phyloP scores from a whole-genome alignment of 2,329 filamentous ascomycete genomes.

The Proliferodiscus dingleyae region DNA sequence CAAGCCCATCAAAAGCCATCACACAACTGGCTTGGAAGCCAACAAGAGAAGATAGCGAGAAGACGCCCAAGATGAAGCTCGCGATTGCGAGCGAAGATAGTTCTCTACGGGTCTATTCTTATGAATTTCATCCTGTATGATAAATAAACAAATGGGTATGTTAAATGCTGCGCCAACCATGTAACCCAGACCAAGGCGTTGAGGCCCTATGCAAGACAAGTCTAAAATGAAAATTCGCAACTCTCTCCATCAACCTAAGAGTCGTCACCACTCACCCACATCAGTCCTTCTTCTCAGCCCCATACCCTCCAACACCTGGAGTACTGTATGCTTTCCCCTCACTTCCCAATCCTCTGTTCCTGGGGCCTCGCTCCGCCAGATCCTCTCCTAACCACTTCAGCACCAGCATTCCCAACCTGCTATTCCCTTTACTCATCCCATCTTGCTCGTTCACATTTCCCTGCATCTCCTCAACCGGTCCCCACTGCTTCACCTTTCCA shows the following conservation, averaged over 20 bases:
- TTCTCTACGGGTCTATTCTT: conserved; percentile 53
- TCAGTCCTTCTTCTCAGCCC: conserved; percentile 43
- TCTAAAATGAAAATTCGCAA: conserved; percentile 1
- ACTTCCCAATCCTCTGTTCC: conserved; percentile 40
- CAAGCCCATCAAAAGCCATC: conserved; percentile 34
- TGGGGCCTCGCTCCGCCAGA: conserved; percentile 70
- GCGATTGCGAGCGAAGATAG: conserved; percentile 49
- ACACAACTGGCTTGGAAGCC: conserved; percentile 66
- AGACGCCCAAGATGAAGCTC: conserved; percentile 20
- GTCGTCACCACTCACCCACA: not conserved
- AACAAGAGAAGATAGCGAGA: conserved; percentile 9
- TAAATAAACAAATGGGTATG: conserved; percentile 19
- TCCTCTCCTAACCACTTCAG: conserved; percentile 82
- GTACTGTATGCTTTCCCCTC: conserved; percentile 47
- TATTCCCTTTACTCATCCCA: conserved; percentile 59
- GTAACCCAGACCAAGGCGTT: conserved; percentile 19
- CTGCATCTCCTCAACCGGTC: conserved; percentile 64
- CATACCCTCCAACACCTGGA: conserved; percentile 61
- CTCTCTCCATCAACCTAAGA: not conserved
- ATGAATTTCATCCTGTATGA: conserved; percentile 16
- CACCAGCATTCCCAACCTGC: conserved; percentile 79
- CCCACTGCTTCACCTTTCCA: conserved; percentile 84
- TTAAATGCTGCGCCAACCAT: conserved; percentile 28
- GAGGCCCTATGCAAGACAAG: conserved; percentile 15
- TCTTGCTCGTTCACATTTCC: conserved; percentile 32